These are phyloP conservation scores for Haematococcus lacustris DNA, from an alignment of 139 green algal genomes.

Conservation along the genomic window DNA sequence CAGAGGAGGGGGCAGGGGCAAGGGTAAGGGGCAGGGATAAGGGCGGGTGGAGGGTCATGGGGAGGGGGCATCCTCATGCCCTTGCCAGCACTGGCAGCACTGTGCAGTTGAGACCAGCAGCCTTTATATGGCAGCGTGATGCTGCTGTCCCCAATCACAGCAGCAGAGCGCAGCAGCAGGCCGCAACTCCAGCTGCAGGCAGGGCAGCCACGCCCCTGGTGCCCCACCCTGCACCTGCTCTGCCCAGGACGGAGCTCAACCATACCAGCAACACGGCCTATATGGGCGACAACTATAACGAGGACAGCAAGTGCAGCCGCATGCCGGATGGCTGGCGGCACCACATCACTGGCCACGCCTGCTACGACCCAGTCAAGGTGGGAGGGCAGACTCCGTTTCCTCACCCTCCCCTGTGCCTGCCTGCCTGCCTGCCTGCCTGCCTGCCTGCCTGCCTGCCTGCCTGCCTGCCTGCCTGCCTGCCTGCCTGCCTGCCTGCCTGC, in stretches of 20 bases:
- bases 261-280: slow-evolving; percentile 37
- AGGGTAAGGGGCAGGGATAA: slow-evolving; percentile 8
- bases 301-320: slow-evolving; percentile 2
- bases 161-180: no score
- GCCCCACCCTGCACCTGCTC: neutral
- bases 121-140: no score
- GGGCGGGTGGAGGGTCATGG: neutral
- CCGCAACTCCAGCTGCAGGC: no score
- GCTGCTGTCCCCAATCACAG: no score
- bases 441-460: no score
- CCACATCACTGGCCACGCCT: slow-evolving; percentile 24
- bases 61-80: no score
- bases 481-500: no score
- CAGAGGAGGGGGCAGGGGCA: neutral
- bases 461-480: no score
- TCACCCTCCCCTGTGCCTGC: neutral
- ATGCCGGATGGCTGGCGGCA: slow-evolving; percentile 27
- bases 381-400: neutral
- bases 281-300: slow-evolving; percentile 26
- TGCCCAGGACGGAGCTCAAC: slow-evolving; percentile 10
- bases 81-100: no score
- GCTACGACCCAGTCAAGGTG: slow-evolving; percentile 42
- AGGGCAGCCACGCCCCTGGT: no score
- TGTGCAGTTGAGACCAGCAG: no score
- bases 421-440: no score